Evolutionary conservation across 768 basidiomycete species (phyloP), one percentile per base, ranked within the genome.

Genomic region (Amanita polypyramis): DNA sequence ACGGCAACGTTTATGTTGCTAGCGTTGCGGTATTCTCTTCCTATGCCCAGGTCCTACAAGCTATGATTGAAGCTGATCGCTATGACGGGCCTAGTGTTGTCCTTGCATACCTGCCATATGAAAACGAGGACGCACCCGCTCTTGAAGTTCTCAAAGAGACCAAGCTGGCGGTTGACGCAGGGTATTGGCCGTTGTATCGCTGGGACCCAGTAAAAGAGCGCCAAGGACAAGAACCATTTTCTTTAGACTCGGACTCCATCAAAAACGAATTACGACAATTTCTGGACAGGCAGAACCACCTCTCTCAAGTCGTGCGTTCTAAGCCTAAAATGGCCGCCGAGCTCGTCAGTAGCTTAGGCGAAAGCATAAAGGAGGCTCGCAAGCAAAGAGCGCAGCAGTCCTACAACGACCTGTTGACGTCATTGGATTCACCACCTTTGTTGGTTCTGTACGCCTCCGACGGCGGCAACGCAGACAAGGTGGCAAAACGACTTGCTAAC

Each of bases 161-260:
- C 20, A 99, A 98, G 62, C 76, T 92, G 43, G 95, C 95, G 4
- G 88, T 98, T 34, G 94, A 97, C 56, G 77, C 87, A 8, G 95
- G 95, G 2, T 95, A 94, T 67, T 98, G 96, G 96, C 95, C 95
- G 0, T 70, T 98, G 45, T 99, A 98, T 73, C 79, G 96, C 48
- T 99, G 95, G 94, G 84, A 99, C 64, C 96, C 96, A 0, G 74
- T 76, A 57, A 85, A 87, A 62, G 89, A 93, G 57, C 66, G 64
- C 20, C 65, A 64, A 37, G 85, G 85, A 35, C 73, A 81, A 59
- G 91, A 94, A 53, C 85, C 88, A 12, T 99, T 99, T 72, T 75
- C 77, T 10, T 80, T 99, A 50, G 96, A 98, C 66, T 93, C 90
- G 3, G 90, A 95, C 55, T 74, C 83, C 25, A 78, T 99, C 66